Evolutionary conservation across 2,329 filamentous ascomycete species (phyloP).

Genomic region (Pseudogymnoascus sp.): DNA sequence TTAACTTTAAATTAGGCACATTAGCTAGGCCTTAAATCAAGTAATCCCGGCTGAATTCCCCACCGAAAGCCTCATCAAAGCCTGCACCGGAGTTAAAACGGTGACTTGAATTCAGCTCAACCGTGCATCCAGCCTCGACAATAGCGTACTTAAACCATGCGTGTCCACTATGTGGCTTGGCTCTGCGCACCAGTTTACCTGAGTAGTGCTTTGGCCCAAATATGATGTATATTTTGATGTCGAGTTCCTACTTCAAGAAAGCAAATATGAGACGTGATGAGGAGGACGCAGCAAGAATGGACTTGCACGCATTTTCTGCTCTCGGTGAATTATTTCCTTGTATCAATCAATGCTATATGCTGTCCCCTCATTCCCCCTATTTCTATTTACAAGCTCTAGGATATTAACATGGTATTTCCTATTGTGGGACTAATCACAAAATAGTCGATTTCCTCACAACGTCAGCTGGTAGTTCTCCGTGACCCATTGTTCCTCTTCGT

Average conservation of each 20-base stretch:
- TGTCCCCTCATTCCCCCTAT: too few relatives aligned
- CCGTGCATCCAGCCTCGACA: background rate
- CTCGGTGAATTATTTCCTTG: too few relatives aligned
- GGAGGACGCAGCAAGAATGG: too few relatives aligned
- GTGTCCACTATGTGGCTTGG: too few relatives aligned
- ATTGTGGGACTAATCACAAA: background rate
- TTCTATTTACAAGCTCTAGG: background rate
- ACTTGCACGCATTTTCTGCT: too few relatives aligned
- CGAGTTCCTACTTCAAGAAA: too few relatives aligned
- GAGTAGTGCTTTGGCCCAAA: too few relatives aligned
- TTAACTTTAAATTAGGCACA: background rate
- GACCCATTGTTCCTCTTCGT: background rate
- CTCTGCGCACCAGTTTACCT: too few relatives aligned
- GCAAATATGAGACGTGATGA: too few relatives aligned
- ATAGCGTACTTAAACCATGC: too few relatives aligned
- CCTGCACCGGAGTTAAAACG: background rate
- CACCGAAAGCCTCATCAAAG: background rate
- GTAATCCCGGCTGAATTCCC: background rate
- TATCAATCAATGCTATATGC: too few relatives aligned
- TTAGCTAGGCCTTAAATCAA: background rate
- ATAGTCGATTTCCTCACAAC: background rate
- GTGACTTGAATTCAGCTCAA: background rate
- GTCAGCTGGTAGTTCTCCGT: background rate
- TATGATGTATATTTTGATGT: too few relatives aligned
- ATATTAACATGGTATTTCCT: background rate